Conservation (phyloP, 2,329 filamentous ascomycete genomes). For the Microdochium trichocladiopsis region DNA sequence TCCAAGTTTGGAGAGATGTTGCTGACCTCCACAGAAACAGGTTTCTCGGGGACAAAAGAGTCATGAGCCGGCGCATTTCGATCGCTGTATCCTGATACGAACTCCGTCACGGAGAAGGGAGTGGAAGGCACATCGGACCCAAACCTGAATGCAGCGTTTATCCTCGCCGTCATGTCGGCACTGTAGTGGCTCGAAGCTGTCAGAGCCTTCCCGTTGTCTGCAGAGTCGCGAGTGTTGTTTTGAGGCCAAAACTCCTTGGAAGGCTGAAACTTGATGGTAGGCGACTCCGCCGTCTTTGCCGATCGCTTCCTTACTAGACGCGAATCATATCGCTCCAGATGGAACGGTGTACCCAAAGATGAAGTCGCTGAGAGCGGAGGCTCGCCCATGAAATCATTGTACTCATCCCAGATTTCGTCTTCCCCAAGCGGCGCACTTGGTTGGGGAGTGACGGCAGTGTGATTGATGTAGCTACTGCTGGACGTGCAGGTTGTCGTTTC, state of each 20-base stretch:
- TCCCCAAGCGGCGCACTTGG: slow-evolving; percentile 58
- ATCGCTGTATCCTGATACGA: slow-evolving; percentile 30
- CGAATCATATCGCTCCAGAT: slow-evolving; percentile 41
- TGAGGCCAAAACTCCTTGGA: slow-evolving; percentile 4
- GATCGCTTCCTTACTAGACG: slow-evolving; percentile 23
- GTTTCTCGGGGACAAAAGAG: neutral
- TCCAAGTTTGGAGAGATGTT: slow-evolving; percentile 9
- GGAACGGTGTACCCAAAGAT: slow-evolving; percentile 48
- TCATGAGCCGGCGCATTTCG: slow-evolving; percentile 12
- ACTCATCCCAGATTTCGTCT: slow-evolving; percentile 93
- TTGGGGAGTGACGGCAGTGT: slow-evolving; percentile 60
- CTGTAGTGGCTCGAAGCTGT: slow-evolving; percentile 46
- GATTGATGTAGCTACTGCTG: slow-evolving; percentile 59
- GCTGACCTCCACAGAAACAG: slow-evolving; percentile 4
- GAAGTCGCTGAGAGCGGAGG: slow-evolving; percentile 45
- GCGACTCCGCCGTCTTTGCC: slow-evolving; percentile 35
- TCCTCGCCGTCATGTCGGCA: slow-evolving; percentile 44
- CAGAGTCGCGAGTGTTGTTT: slow-evolving; percentile 17
- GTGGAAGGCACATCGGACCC: slow-evolving; percentile 32
- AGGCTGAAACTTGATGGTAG: slow-evolving; percentile 30
- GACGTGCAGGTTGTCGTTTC: slow-evolving; percentile 50
- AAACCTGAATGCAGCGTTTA: slow-evolving; percentile 39
- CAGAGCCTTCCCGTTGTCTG: slow-evolving; percentile 22
- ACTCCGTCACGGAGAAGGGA: slow-evolving; percentile 34
- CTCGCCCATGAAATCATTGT: slow-evolving; percentile 79